Evolutionary conservation across 2,329 filamentous ascomycete species (phyloP).

Genomic region (Fusarium tjaetaba): DNA sequence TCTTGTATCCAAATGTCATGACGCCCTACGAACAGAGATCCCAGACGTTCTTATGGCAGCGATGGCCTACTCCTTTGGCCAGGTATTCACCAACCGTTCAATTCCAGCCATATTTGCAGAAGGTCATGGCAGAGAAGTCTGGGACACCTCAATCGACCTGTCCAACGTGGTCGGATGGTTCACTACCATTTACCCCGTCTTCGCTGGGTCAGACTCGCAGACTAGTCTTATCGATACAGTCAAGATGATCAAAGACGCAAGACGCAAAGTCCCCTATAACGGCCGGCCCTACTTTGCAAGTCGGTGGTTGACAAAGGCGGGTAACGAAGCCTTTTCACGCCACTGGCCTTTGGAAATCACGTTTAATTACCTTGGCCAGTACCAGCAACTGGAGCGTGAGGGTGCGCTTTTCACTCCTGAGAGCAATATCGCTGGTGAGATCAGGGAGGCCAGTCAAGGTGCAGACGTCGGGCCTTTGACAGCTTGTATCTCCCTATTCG

Average conservation of each 20-base stretch:
- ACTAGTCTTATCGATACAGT: constrained; percentile 17
- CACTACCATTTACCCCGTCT: constrained; percentile 48
- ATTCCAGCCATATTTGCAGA: constrained; percentile 47
- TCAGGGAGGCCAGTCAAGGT: constrained; percentile 20
- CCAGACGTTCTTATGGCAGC: constrained; percentile 50
- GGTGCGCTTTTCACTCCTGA: constrained; percentile 39
- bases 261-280: constrained; percentile 19
- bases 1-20: constrained; percentile 35
- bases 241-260: constrained; percentile 34
- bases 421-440: constrained; percentile 26
- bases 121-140: constrained; percentile 50
- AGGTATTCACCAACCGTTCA: constrained; percentile 44
- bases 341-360: constrained; percentile 43
- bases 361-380: constrained; percentile 43
- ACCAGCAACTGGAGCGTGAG: constrained; percentile 44
- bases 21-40: constrained; percentile 45
- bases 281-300: constrained; percentile 36
- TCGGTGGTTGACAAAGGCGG: constrained; percentile 25
- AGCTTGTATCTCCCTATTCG: constrained; percentile 57
- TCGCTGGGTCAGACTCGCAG: constrained; percentile 2
- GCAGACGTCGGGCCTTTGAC: constrained; percentile 24
- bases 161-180: constrained; percentile 53
- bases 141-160: constrained; percentile 43
- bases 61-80: constrained; percentile 42
- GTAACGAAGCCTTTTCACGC: constrained; percentile 3